A percentile compares a stretch with the other conserved stretches of the same genome.
Evolutionary conservation across 2,329 filamentous ascomycete species (phyloP).

Genomic region (Chaetomium sp.): DNA sequence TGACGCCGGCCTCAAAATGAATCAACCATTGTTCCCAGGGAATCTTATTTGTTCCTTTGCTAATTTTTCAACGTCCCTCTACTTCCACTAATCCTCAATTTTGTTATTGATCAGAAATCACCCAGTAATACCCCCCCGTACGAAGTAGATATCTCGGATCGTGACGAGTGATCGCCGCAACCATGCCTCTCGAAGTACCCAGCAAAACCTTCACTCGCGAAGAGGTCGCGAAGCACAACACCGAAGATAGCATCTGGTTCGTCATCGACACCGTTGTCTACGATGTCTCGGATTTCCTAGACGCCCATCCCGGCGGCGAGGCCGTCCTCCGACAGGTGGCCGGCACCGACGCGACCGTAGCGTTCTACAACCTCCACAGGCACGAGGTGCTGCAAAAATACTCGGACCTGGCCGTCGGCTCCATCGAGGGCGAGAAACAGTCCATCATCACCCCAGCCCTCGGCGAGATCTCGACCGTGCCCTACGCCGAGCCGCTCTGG

Average conservation of each 20-base stretch:
- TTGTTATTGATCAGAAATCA: no score
- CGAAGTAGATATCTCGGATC: no score
- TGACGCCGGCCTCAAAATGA: no score
- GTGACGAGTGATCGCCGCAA: slow-evolving; percentile 26
- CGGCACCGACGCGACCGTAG: slow-evolving; percentile 71
- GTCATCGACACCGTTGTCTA: slow-evolving; percentile 85
- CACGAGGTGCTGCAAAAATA: slow-evolving; percentile 86
- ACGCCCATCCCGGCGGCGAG: slow-evolving; percentile 77
- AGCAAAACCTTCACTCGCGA: slow-evolving; percentile 50
- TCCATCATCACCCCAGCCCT: slow-evolving; percentile 63
- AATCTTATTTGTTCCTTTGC: no score
- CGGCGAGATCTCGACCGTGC: slow-evolving; percentile 69
- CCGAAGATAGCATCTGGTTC: slow-evolving; percentile 70
- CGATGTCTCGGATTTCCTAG: slow-evolving; percentile 76
- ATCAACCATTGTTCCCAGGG: no score
- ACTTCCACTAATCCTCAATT: no score
- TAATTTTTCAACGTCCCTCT: no score
- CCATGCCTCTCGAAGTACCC: slow-evolving; percentile 27
- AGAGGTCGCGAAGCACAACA: slow-evolving; percentile 70
- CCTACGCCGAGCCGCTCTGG: slow-evolving; percentile 83
- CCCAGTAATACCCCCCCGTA: neutral
- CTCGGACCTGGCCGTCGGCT: slow-evolving; percentile 66
- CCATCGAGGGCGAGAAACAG: slow-evolving; percentile 65
- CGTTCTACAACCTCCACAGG: slow-evolving; percentile 87
- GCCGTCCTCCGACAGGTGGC: slow-evolving; percentile 75